Evolutionary conservation across 345 rosid species (phyloP).

Genomic region (Excoecaria agallocha): DNA sequence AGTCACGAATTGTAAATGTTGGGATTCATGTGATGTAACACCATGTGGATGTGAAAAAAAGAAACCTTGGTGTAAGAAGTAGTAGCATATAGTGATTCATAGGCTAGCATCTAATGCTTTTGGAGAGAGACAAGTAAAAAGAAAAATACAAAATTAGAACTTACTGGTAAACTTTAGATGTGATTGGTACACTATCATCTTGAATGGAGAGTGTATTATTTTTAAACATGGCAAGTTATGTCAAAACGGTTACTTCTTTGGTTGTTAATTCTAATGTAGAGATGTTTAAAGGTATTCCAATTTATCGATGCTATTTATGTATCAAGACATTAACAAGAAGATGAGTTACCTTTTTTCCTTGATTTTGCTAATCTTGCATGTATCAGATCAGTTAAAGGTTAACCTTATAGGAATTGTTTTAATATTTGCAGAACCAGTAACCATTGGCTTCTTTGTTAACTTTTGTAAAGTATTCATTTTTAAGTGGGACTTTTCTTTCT

Average conservation of each 20-base stretch:
- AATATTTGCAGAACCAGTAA: neutral
- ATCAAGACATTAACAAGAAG: neutral
- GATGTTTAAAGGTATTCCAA: neutral
- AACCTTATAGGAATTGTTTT: neutral
- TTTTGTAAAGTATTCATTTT: neutral
- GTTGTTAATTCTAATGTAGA: neutral
- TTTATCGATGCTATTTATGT: neutral
- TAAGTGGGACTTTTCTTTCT: no score
- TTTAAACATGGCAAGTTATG: neutral
- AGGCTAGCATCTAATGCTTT: neutral
- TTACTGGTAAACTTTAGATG: no score
- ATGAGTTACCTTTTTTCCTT: neutral
- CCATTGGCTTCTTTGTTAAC: neutral
- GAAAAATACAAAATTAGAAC: no score
- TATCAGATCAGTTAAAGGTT: neutral
- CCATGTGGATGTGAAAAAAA: neutral
- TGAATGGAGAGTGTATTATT: no score
- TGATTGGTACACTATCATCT: no score
- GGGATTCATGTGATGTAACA: slow-evolving; percentile 3
- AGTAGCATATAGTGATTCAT: neutral
- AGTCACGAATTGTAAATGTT: neutral
- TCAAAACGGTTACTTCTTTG: neutral
- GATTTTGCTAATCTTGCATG: neutral
- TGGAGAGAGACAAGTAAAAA: no score
- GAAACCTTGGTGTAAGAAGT: neutral